phyloP scores from a whole-genome alignment of 140 eudicot species.

The Cichorium intybus region DNA sequence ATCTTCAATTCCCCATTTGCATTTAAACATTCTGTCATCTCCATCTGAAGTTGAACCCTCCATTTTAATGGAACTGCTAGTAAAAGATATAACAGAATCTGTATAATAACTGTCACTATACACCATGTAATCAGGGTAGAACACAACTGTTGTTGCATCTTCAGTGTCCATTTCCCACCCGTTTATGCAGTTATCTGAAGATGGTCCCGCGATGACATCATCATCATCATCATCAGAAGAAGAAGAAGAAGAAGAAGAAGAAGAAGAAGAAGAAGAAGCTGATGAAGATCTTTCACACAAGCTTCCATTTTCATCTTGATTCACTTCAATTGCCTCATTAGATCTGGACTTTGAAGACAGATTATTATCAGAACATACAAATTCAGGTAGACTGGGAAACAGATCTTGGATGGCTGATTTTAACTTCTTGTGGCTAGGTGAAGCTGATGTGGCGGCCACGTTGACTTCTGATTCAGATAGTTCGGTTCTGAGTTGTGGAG shows the following conservation, averaged over 20 bases:
- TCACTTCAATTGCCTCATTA: constrained; percentile 38
- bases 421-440: constrained; percentile 18
- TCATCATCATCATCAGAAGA: constrained; percentile 31
- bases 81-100: constrained; percentile 47
- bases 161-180: constrained; percentile 51
- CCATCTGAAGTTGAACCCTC: constrained; percentile 36
- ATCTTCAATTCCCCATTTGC: constrained; percentile 58
- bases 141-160: constrained; percentile 33
- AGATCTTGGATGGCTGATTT: constrained; percentile 18
- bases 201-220: constrained; percentile 40
- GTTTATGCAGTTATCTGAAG: constrained; percentile 36
- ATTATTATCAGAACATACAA: constrained; percentile 12
- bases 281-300: constrained; percentile 41
- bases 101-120: constrained; percentile 40
- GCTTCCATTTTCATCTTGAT: constrained; percentile 46
- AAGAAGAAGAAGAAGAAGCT: constrained; percentile 36
- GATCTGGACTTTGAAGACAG: background rate
- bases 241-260: constrained; percentile 43
- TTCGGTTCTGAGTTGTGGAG: constrained; percentile 18
- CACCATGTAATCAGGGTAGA: constrained; percentile 61
- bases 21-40: constrained; percentile 27
- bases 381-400: constrained; percentile 26
- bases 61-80: constrained; percentile 40
- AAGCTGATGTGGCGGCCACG: constrained; percentile 26
- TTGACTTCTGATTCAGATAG: constrained; percentile 22